Base-by-base conservation (phyloP, 2,329 filamentous ascomycete genomes). In the Exophiala dermatitidis region DNA sequence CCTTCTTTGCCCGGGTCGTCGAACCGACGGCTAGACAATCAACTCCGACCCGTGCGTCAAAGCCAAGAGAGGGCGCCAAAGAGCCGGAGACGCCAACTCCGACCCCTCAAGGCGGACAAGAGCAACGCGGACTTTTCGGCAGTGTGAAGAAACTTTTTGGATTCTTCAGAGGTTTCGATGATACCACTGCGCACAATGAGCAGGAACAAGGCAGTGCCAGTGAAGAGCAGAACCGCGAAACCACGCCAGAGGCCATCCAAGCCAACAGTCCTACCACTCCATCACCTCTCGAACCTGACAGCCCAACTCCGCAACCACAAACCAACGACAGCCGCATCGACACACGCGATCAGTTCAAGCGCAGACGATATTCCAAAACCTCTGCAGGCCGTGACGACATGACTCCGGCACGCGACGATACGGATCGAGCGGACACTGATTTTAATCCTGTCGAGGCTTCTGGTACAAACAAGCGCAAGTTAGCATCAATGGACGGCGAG, bases 91-190 rank as follows among this genome's bases (percentile, higher is more conserved):
- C 56, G 6, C 53, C 56, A 6, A 48, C 44, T 37, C 49, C 33
- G n/a, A 19, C 47, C 28, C 38, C 38, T 26, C 26, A 12, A 41
- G 6, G 29, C 26, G 41, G 5, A 8, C 12, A 40, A 19, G 19
- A 19, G n/a, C 42, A 42, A 43, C 41, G 32, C 19, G 47, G 57
- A 30, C 28, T 59, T 36, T 46, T 59, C 37, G 57, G 57, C 33
- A 59, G 57, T 51, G 57, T 59, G 40, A 57, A 38, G 42, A 59
- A 55, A 47, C 36, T 59, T 30, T 52, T 59, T 46, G 57, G 57
- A 6, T 54, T 48, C 36, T 47, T 57, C 8, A 49, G 36, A 10
- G 40, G 48, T 36, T 34, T 45, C 8, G 46, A 43, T 19, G 45
- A 41, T 44, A 34, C 48, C 12, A 29, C 44, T 36, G 19, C 32